Evolutionary conservation across 371 early-diverging fungal genomes (phyloP).

Genomic region (Syncephalastrum monosporum): DNA sequence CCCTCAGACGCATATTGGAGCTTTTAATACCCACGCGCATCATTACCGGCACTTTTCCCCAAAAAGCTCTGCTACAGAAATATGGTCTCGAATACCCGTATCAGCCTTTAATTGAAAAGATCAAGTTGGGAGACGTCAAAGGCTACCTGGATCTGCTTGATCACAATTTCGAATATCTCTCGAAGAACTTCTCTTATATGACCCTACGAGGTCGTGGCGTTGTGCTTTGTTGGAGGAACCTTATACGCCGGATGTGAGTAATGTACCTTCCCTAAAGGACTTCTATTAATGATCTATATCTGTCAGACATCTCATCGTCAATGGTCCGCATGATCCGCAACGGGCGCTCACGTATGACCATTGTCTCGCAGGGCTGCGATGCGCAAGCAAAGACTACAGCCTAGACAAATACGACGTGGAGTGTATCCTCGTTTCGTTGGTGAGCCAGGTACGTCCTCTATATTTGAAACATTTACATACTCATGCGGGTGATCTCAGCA

Average conservation of each 20-base stretch:
- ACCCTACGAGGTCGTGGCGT: slow-evolving; percentile 35
- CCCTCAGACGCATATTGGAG: slow-evolving; percentile 37
- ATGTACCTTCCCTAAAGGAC: background rate
- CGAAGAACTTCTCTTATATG: slow-evolving; percentile 26
- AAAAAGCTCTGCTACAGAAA: slow-evolving; percentile 22
- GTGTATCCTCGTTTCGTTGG: slow-evolving; percentile 39
- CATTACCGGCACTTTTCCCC: slow-evolving; percentile 48
- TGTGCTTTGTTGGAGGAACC: slow-evolving; percentile 42
- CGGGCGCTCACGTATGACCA: background rate
- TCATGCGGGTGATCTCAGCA: slow-evolving; percentile 44
- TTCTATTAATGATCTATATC: background rate
- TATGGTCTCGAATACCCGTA: slow-evolving; percentile 36
- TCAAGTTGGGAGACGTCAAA: slow-evolving; percentile 33
- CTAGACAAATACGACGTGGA: slow-evolving; percentile 33
- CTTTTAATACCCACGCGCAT: slow-evolving; percentile 55
- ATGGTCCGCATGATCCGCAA: too few species aligned
- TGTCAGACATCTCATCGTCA: too few species aligned
- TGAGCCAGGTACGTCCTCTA: slow-evolving; percentile 38
- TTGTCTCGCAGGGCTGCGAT: slow-evolving; percentile 25
- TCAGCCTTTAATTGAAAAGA: slow-evolving; percentile 11
- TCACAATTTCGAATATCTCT: slow-evolving; percentile 27
- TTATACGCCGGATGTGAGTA: slow-evolving; percentile 35
- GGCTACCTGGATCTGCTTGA: slow-evolving; percentile 32
- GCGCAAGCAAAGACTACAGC: slow-evolving; percentile 16
- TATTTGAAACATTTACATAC: background rate